Evolutionary conservation across 805 yeast genomes (phyloP), one percentile per base, ranked within the genome.

Genomic region (Suhomyces xylopsoci): DNA sequence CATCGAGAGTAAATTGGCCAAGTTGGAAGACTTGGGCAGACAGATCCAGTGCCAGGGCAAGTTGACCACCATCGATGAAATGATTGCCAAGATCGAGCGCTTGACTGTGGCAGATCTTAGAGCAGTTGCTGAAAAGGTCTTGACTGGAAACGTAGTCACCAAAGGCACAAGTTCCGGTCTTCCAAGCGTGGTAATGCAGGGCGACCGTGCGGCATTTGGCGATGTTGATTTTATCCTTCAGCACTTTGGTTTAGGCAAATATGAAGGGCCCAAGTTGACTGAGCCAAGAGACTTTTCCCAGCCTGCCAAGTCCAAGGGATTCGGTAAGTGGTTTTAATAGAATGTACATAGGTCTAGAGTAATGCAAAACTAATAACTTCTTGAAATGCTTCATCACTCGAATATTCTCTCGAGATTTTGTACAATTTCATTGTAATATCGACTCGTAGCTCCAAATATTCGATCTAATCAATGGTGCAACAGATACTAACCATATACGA

Each of bases 1-100:
- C 63, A 79, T 92, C 46, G 99, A 94, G 69, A 85, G 94, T 58
- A 90, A 88, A 66, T 80, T 93, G 78, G 96, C 96, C n/a, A 92
- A 90, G 64, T 76, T 94, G 51, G 99, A 94, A 70, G 99, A 94
- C 63, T 78, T 92, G 71, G 98, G 98, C 12, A 83, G 98, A 69
- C 99, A 94, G 69, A 83, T 94, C 24, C 96, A 89, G 69, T 82
- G 89, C 45, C 90, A 88, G 65, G 90, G 90, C 43, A 81, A 80
- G 58, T 82, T 88, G 58, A 81, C 92, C 7, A 83, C 88, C 12
- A 85, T 90, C 7, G 73, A 77, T 32, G 96, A 91, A 62, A 91
- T 93, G 96, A 85, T 93, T 52, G 73, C 69, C 6, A 83, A 84
- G 62, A 90, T 94, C 55, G 91, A 88, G 53, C 65, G 67, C 9